Conservation (phyloP, 164 flowering plant genomes). For the Kalanchoe fedtschenkoi region DNA sequence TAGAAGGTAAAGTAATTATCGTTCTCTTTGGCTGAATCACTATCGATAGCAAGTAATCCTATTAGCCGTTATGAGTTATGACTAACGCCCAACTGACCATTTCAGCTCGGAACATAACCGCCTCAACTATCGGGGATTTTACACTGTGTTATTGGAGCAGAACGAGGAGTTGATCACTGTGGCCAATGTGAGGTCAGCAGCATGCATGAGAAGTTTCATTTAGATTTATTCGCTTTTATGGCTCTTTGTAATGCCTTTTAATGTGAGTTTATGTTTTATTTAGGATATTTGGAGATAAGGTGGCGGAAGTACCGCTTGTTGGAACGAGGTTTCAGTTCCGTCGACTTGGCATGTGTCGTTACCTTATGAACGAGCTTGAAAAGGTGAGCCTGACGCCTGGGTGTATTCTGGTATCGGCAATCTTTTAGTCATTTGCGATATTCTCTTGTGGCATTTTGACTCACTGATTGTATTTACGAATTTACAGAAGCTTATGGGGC, state of each 20-base stretch:
- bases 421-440: neutral
- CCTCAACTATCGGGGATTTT: conserved; percentile 71
- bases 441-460: neutral
- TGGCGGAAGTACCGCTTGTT: conserved; percentile 87
- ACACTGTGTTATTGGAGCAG: conserved; percentile 63
- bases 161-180: conserved; percentile 64
- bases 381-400: conserved; percentile 28
- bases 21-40: neutral
- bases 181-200: conserved; percentile 58
- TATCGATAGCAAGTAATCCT: neutral
- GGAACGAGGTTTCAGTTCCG: conserved; percentile 73
- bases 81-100: neutral
- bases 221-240: too few species aligned
- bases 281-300: conserved; percentile 64
- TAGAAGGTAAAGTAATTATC: conserved; percentile 37
- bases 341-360: conserved; percentile 77
- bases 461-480: conserved; percentile 6
- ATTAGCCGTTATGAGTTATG: too few species aligned
- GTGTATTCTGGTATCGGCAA: neutral
- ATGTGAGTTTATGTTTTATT: conserved; percentile 7
- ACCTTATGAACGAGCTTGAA: conserved; percentile 66
- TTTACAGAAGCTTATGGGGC: conserved; percentile 48
- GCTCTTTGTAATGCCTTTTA: neutral
- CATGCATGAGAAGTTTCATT: neutral
- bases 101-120: conserved; percentile 66